Evolutionary conservation across 345 rosid genomes (phyloP).

Genomic region (Noccaea caerulescens): DNA sequence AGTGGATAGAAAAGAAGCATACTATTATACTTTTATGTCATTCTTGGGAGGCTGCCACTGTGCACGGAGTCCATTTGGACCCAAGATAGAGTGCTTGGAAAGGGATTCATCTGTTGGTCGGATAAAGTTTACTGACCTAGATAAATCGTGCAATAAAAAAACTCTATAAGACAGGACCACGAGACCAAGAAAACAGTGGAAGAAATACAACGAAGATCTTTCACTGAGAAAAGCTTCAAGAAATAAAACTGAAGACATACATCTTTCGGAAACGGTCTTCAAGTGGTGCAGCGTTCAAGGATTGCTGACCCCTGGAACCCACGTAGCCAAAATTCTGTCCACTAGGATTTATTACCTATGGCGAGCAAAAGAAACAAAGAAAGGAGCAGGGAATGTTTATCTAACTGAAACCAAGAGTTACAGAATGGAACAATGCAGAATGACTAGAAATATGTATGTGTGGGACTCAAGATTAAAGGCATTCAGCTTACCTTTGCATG

Average conservation of each 20-base stretch:
- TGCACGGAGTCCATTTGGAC: conserved; percentile 82
- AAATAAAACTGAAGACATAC: conserved; percentile 50
- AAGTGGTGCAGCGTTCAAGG: conserved; percentile 50
- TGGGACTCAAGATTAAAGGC: conserved; percentile 37
- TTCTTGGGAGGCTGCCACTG: conserved; percentile 79
- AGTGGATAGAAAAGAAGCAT: conserved; percentile 20
- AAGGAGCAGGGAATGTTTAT: conserved; percentile 18
- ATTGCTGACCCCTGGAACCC: conserved; percentile 55
- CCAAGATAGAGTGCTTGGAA: conserved; percentile 86
- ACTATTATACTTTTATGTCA: conserved; percentile 57
- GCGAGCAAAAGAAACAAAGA: conserved; percentile 32
- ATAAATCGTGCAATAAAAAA: conserved; percentile 25
- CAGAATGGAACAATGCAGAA: conserved; percentile 8
- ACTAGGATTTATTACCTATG: conserved; percentile 62
- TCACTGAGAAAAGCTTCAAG: conserved; percentile 1
- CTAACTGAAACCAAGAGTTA: conserved; percentile 3
- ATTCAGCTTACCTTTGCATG: conserved; percentile 56
- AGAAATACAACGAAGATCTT: conserved; percentile 7
- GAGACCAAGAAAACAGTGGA: conserved; percentile 20
- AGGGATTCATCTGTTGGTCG: conserved; percentile 85
- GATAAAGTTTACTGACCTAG: conserved; percentile 65
- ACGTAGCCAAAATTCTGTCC: conserved; percentile 49
- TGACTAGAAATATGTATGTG: background rate
- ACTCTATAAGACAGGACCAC: conserved; percentile 19
- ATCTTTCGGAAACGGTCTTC: conserved; percentile 63